A percentile compares a stretch with the other conserved stretches of the same genome.
Evolutionary conservation across 2,329 filamentous ascomycete genomes (phyloP).

Genomic region (Calcarisporium arbuscula): DNA sequence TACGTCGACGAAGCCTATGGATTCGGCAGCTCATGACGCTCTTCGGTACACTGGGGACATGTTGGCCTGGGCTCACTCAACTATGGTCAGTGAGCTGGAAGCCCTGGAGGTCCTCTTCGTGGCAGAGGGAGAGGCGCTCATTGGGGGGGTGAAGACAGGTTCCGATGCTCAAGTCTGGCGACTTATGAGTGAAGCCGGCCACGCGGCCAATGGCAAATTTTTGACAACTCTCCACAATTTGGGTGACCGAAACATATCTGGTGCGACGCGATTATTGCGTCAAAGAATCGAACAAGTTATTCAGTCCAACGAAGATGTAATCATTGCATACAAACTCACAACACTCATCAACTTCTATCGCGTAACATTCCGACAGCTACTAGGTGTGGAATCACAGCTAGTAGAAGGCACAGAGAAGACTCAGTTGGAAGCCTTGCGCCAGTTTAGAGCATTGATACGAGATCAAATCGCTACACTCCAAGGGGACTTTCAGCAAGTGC

Average conservation of each 20-base stretch:
- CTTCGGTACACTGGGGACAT: conserved; percentile 93
- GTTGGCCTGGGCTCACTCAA: conserved; percentile 94
- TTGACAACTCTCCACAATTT: conserved; percentile 76
- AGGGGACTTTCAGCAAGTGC: conserved; percentile 61
- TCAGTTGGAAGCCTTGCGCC: conserved; percentile 69
- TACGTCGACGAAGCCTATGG: conserved; percentile 75
- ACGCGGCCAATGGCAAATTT: conserved; percentile 64
- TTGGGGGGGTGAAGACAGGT: conserved; percentile 72
- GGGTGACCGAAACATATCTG: conserved; percentile 77
- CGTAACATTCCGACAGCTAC: conserved; percentile 72
- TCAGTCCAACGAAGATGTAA: conserved; percentile 84
- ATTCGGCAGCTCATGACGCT: conserved; percentile 86
- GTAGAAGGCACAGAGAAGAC: conserved; percentile 62
- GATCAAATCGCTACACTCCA: conserved; percentile 75
- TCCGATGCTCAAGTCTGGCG: conserved; percentile 81
- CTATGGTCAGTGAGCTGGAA: conserved; percentile 88
- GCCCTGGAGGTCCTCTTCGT: conserved; percentile 88
- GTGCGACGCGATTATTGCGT: conserved; percentile 75
- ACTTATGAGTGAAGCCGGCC: conserved; percentile 53
- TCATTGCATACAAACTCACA: conserved; percentile 81
- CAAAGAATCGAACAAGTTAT: conserved; percentile 89
- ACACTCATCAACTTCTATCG: conserved; percentile 88
- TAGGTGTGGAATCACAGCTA: conserved; percentile 63
- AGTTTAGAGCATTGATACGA: conserved; percentile 75
- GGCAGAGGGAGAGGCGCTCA: conserved; percentile 82